A percentile compares a stretch with the other conserved stretches of the same genome.
These are phyloP conservation scores for Colletotrichum kahawae DNA, from an alignment of 2,329 filamentous ascomycete species.

Conservation along the genomic window DNA sequence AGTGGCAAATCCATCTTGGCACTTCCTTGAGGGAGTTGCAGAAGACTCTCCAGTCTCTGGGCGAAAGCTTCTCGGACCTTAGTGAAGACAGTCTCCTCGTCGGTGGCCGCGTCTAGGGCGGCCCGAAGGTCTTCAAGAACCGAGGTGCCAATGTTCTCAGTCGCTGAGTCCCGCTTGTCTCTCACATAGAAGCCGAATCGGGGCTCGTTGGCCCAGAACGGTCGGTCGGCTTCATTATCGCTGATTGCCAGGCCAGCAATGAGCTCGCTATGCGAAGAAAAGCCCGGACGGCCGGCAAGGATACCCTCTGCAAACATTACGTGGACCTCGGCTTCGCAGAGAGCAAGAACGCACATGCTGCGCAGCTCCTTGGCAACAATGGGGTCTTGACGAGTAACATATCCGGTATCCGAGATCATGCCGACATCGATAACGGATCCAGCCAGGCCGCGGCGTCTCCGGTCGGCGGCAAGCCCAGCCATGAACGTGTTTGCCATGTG, in stretches of 20 bases:
- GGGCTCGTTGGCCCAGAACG: not conserved
- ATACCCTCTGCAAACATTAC: constrained; percentile 45
- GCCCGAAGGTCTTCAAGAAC: not conserved
- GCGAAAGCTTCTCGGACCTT: not conserved
- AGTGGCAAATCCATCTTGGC: not conserved
- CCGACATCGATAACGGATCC: constrained; percentile 43
- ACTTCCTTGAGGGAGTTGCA: not conserved
- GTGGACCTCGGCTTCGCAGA: constrained; percentile 18
- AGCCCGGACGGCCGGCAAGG: constrained; percentile 32
- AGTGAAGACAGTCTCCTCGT: not conserved
- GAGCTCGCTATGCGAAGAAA: constrained; percentile 24
- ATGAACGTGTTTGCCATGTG: constrained; percentile 49
- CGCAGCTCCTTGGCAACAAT: not conserved
- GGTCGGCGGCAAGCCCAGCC: constrained; percentile 35
- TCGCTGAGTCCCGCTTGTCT: not conserved
- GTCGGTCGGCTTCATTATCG: not conserved
- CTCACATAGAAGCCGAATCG: not conserved
- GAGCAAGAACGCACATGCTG: constrained; percentile 7
- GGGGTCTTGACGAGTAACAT: constrained; percentile 29
- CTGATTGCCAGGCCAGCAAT: constrained; percentile 25
- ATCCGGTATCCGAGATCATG: constrained; percentile 44
- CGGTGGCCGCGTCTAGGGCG: not conserved
- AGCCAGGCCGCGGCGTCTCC: constrained; percentile 39
- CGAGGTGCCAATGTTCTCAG: not conserved
- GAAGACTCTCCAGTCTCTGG: not conserved